Conservation (phyloP, 192 early-diverging fungal species). For the Coemansia sp. region DNA sequence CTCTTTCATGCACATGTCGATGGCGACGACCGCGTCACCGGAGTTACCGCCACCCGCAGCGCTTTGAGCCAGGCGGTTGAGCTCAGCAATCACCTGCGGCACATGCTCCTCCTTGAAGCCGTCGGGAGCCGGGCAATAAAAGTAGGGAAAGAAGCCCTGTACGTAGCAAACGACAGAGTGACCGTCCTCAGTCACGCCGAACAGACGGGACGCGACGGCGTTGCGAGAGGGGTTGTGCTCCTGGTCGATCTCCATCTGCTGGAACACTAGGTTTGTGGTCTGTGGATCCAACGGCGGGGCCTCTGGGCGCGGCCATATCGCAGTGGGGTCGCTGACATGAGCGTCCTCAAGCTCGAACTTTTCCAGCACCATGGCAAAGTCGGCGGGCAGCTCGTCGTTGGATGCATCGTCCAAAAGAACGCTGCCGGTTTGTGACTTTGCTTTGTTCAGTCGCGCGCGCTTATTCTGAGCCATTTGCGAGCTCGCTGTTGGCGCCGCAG, state of each 20-base stretch:
- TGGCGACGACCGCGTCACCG: slow-evolving; percentile 29
- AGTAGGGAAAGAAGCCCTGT: slow-evolving; percentile 88
- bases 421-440: slow-evolving; percentile 28
- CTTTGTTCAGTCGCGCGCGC: slow-evolving; percentile 41
- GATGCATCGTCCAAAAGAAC: slow-evolving; percentile 23
- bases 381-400: slow-evolving; percentile 30
- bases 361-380: slow-evolving; percentile 57
- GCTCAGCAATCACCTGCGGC: slow-evolving; percentile 37
- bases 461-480: slow-evolving; percentile 32
- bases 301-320: slow-evolving; percentile 31
- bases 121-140: slow-evolving; percentile 90
- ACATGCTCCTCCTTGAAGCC: slow-evolving; percentile 70
- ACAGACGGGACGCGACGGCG: slow-evolving; percentile 74
- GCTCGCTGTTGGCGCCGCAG: slow-evolving; percentile 19
- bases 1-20: slow-evolving; percentile 75
- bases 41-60: slow-evolving; percentile 26
- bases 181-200: slow-evolving; percentile 88
- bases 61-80: slow-evolving; percentile 46
- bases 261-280: slow-evolving; percentile 72
- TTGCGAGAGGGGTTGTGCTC: slow-evolving; percentile 59
- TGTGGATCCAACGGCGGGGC: slow-evolving; percentile 33
- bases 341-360: slow-evolving; percentile 37
- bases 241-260: slow-evolving; percentile 96
- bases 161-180: slow-evolving; percentile 91
- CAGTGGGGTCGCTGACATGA: slow-evolving; percentile 29